phyloP scores from a whole-genome alignment of 768 basidiomycete genomes.

The Trametes punicea region DNA sequence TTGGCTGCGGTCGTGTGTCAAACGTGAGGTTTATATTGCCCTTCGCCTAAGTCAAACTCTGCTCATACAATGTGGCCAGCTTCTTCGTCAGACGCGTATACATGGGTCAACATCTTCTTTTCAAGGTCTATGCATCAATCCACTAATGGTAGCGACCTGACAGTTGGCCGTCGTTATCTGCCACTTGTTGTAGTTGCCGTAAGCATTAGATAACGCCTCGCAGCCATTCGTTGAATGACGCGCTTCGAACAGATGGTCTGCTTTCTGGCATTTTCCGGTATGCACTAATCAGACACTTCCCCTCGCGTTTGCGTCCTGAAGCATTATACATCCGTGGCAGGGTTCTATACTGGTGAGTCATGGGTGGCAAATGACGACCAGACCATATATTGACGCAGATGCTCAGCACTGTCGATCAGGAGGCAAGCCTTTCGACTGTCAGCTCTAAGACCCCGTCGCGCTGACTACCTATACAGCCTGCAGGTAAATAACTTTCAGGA shows the following conservation, averaged over 20 bases:
- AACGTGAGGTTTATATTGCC: neutral
- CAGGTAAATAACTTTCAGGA: neutral
- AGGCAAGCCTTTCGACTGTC: neutral
- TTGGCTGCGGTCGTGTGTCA: neutral
- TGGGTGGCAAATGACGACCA: too few relatives aligned
- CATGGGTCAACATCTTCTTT: neutral
- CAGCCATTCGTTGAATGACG: neutral
- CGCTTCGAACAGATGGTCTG: neutral
- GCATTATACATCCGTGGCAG: neutral
- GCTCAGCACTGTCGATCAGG: neutral
- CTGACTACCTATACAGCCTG: neutral
- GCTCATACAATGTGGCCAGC: neutral
- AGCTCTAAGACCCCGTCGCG: neutral
- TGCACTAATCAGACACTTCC: neutral
- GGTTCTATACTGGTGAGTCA: neutral
- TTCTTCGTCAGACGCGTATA: constrained; percentile 12
- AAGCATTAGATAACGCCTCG: neutral
- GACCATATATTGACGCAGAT: too few relatives aligned
- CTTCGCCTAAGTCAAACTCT: neutral
- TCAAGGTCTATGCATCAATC: too few relatives aligned
- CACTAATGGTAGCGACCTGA: neutral
- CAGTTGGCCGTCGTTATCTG: neutral
- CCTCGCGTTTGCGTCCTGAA: neutral
- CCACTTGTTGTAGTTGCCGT: neutral
- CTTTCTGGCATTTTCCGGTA: neutral